Conservation (phyloP, 331 rosid genomes). For the Quercus lobata region DNA sequence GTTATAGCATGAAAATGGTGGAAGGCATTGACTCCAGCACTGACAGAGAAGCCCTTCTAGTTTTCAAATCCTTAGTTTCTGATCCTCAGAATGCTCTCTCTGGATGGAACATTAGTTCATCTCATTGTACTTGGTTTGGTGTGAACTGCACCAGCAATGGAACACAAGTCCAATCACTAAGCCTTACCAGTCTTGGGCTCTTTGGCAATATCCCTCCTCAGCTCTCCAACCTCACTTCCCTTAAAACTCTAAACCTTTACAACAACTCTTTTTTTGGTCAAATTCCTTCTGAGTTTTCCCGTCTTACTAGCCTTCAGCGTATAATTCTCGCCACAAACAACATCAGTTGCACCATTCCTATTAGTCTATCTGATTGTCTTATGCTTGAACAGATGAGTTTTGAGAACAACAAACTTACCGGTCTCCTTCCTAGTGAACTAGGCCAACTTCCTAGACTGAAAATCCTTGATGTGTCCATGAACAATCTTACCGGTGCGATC, state of each 20-base stretch:
- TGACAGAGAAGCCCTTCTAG: neutral
- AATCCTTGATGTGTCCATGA: slow-evolving; percentile 24
- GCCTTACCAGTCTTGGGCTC: neutral
- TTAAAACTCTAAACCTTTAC: neutral
- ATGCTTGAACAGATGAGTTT: neutral
- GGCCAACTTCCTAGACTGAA: slow-evolving; percentile 5
- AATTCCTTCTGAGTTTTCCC: neutral
- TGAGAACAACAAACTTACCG: neutral
- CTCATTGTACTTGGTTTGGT: neutral
- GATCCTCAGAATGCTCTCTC: neutral
- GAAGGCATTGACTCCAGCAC: neutral
- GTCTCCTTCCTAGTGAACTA: slow-evolving; percentile 15
- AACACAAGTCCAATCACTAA: neutral
- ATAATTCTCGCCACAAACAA: neutral
- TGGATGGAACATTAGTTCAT: neutral
- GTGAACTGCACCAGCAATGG: neutral
- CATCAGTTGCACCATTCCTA: neutral
- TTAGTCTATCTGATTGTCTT: too few relatives aligned
- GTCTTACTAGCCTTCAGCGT: neutral
- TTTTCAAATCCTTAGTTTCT: neutral
- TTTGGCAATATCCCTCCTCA: neutral
- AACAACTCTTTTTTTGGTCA: neutral
- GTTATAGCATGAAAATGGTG: neutral
- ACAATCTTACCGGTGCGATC: slow-evolving; percentile 26
- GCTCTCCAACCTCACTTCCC: neutral